These are phyloP conservation scores for Sphenostylis stenocarpa DNA, from an alignment of 306 rosid species.

Conservation along the genomic window DNA sequence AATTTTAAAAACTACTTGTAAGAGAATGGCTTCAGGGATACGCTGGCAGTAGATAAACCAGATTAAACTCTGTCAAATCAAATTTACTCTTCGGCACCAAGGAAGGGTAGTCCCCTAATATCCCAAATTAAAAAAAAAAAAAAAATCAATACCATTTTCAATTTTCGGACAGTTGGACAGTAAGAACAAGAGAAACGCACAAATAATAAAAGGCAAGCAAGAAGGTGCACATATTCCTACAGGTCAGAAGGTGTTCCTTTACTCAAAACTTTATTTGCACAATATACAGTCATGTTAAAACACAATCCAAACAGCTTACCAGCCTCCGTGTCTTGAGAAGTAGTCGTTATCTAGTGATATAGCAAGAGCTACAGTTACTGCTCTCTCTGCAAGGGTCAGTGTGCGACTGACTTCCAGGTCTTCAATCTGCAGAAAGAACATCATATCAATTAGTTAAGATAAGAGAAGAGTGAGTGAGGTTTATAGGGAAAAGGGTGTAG, in stretches of 20 bases:
- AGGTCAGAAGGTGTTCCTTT: background rate
- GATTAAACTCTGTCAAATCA: constrained; percentile 22
- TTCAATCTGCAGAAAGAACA: constrained; percentile 56
- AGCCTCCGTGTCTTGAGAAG: constrained; percentile 94
- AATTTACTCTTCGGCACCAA: constrained; percentile 57
- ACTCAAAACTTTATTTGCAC: constrained; percentile 10
- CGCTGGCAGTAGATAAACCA: constrained; percentile 23
- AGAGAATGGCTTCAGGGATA: constrained; percentile 35
- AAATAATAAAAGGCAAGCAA: background rate
- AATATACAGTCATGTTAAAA: constrained; percentile 16
- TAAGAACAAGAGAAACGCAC: constrained; percentile 16
- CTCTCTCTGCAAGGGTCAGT: constrained; percentile 79
- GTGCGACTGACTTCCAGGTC: constrained; percentile 79
- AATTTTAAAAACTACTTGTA: constrained; percentile 6
- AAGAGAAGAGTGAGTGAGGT: background rate
- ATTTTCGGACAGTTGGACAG: constrained; percentile 19
- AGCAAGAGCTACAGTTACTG: constrained; percentile 94
- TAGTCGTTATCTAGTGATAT: constrained; percentile 97
- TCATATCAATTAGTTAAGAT: background rate
- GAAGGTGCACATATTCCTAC: background rate
- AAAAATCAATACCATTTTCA: constrained; percentile 25
- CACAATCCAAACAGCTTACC: constrained; percentile 54
- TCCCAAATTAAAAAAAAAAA: constrained; percentile 20
- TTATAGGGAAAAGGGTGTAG: background rate
- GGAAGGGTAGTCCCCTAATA: constrained; percentile 63